phyloP scores from a whole-genome alignment of 148 eudicot genomes.

The Drosera capensis region DNA sequence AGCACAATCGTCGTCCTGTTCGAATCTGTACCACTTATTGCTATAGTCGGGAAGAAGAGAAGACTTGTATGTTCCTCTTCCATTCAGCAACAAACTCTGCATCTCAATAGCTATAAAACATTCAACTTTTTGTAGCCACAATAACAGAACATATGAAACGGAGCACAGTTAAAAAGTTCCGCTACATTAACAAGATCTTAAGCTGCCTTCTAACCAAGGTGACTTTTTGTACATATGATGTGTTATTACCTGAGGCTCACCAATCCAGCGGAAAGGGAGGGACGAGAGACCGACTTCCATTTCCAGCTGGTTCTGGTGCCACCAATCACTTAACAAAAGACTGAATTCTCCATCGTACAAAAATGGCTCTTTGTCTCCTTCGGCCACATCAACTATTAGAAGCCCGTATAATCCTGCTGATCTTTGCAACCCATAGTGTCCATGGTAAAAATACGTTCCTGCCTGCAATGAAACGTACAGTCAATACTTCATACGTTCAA shows the following conservation, averaged over 20 bases:
- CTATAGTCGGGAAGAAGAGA: conserved; percentile 40
- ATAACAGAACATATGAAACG: too few relatives aligned
- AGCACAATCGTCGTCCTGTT: conserved; percentile 52
- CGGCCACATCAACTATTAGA: conserved; percentile 51
- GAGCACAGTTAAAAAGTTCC: too few relatives aligned
- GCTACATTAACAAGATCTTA: too few relatives aligned
- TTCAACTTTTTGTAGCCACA: too few relatives aligned
- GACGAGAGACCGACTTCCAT: conserved; percentile 55
- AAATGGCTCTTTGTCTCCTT: conserved; percentile 43
- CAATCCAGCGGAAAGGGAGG: conserved; percentile 66
- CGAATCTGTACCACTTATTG: conserved; percentile 35
- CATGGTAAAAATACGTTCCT: conserved; percentile 85
- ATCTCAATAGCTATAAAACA: too few relatives aligned
- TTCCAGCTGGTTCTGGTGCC: conserved; percentile 41
- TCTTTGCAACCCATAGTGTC: conserved; percentile 89
- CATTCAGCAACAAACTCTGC: conserved; percentile 64
- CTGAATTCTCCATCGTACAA: conserved; percentile 63
- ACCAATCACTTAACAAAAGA: conserved; percentile 66
- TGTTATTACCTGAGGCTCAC: conserved; percentile 67
- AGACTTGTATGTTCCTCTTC: conserved; percentile 78
- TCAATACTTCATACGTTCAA: too few relatives aligned
- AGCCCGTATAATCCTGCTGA: conserved; percentile 82
- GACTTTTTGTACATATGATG: too few relatives aligned
- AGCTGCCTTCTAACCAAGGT: too few relatives aligned
- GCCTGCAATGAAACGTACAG: conserved; percentile 39